Percentiles rank a stretch among this genome's conserved stretches.
Evolutionary conservation across 1,284 basidiomycete species (phyloP).

Genomic region (Apiotrichum mycotoxinovorans): DNA sequence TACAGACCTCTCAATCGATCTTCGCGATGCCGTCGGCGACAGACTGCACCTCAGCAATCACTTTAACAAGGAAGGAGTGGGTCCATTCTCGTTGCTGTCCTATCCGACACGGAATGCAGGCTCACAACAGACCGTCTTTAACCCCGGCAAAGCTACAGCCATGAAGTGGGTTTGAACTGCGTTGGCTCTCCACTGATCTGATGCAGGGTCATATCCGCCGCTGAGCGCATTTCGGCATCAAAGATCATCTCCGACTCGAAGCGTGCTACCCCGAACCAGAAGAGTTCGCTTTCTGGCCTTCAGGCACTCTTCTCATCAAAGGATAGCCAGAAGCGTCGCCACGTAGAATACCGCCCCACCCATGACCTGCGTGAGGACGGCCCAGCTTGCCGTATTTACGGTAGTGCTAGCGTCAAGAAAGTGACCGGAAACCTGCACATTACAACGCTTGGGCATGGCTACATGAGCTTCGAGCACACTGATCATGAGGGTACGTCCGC

Average conservation of each 20-base stretch:
- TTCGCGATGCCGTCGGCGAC: slow-evolving; percentile 90
- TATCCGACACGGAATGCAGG: background rate
- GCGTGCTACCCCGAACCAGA: slow-evolving; percentile 41
- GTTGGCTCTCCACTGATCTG: background rate
- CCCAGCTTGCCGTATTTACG: slow-evolving; percentile 78
- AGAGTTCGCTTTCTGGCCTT: slow-evolving; percentile 38
- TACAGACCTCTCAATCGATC: slow-evolving; percentile 78
- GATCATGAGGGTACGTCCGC: slow-evolving; percentile 66
- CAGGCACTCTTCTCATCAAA: slow-evolving; percentile 52
- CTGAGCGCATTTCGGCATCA: slow-evolving; percentile 30
- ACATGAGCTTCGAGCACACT: slow-evolving; percentile 79
- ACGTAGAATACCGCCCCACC: slow-evolving; percentile 62
- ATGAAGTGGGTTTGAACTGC: slow-evolving; percentile 59
- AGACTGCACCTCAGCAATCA: slow-evolving; percentile 77
- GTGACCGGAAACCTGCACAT: slow-evolving; percentile 88
- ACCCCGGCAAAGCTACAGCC: slow-evolving; percentile 72
- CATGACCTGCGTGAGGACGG: slow-evolving; percentile 65
- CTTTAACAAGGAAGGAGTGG: slow-evolving; percentile 79
- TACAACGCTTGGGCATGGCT: slow-evolving; percentile 92
- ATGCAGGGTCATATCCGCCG: slow-evolving; percentile 4
- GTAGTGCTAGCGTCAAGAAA: slow-evolving; percentile 78
- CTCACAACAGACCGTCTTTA: slow-evolving; percentile 65
- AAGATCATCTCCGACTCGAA: slow-evolving; percentile 40
- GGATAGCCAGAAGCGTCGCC: slow-evolving; percentile 61
- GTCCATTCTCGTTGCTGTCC: slow-evolving; percentile 30